Percentiles rank a stretch among this genome's conserved stretches.
Conservation (phyloP, 163 green algal species). For the Chlorella variabilis region DNA sequence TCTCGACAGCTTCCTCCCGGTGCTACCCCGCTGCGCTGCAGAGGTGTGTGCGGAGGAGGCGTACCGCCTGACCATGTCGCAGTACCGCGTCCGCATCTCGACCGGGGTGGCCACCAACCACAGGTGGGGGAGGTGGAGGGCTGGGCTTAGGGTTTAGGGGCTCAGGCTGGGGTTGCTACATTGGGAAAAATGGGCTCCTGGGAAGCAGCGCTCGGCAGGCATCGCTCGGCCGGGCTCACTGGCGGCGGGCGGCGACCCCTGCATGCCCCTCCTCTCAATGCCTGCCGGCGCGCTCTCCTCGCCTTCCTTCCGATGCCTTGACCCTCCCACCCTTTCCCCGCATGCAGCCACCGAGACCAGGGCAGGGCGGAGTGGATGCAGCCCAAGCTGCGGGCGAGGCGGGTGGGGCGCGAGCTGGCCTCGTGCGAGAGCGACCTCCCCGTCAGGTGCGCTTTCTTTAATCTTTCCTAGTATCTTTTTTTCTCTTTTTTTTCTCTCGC, state of each 20-base stretch:
- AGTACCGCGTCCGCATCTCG: conserved; percentile 21
- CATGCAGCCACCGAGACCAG: background rate
- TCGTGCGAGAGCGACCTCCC: conserved; percentile 42
- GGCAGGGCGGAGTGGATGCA: conserved; percentile 1
- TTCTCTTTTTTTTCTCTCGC: no score
- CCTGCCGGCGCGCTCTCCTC: background rate
- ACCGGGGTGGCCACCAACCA: conserved; percentile 20
- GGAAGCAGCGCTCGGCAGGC: no score
- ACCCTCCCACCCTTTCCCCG: background rate
- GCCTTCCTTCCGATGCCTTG: background rate
- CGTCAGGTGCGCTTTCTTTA: conserved; percentile 26
- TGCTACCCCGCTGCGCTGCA: background rate
- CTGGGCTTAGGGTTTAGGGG: no score
- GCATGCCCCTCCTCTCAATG: no score
- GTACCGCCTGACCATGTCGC: conserved; percentile 31
- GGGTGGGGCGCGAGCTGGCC: conserved; percentile 40
- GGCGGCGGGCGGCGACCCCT: background rate
- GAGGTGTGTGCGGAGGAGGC: background rate
- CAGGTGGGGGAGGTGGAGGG: conserved; percentile 4
- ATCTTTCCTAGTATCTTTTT: no score
- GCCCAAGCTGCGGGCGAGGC: conserved; percentile 31
- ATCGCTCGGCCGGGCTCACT: no score
- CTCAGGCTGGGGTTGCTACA: no score
- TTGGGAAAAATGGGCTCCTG: no score
- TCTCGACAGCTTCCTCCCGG: no score